phyloP scores from a whole-genome alignment of 306 rosid species.

The Vigna nakashimae region DNA sequence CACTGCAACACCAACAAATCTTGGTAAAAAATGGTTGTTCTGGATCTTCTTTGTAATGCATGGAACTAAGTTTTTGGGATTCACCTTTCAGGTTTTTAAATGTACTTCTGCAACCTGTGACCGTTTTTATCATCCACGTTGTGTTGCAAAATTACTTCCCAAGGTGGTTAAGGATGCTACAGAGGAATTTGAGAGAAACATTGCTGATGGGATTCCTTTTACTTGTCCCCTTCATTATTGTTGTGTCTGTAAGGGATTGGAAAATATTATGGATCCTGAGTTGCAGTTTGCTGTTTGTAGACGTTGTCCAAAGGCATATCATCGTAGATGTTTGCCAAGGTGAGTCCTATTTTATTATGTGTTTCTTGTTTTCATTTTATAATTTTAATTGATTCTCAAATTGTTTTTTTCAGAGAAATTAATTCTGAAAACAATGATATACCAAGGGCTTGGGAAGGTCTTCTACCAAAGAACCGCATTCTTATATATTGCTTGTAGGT shows the following conservation, averaged over 20 bases:
- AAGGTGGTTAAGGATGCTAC: conserved; percentile 51
- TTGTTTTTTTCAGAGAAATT: conserved; percentile 67
- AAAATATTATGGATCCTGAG: conserved; percentile 62
- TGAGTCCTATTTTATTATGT: conserved; percentile 38
- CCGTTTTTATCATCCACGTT: conserved; percentile 81
- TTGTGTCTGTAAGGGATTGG: conserved; percentile 75
- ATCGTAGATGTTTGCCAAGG: conserved; percentile 93
- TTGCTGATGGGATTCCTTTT: conserved; percentile 65
- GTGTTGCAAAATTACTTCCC: conserved; percentile 69
- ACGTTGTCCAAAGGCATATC: conserved; percentile 93
- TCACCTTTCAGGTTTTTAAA: conserved; percentile 67
- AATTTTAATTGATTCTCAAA: conserved; percentile 42
- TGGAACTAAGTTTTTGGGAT: conserved; percentile 45
- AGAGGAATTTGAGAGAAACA: conserved; percentile 65
- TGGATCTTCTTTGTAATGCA: not conserved
- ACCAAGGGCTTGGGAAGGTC: conserved; percentile 85
- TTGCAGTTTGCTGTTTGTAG: conserved; percentile 85
- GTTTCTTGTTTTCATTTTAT: not conserved
- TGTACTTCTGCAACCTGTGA: conserved; percentile 82
- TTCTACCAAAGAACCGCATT: conserved; percentile 74
- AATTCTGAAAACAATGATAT: conserved; percentile 41
- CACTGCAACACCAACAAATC: not conserved
- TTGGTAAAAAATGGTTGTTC: not conserved
- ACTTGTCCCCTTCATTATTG: conserved; percentile 87
- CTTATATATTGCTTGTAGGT: conserved; percentile 95